These are phyloP conservation scores for Apodospora peruviana DNA, from an alignment of 495 filamentous ascomycete species.

Conservation along the genomic window DNA sequence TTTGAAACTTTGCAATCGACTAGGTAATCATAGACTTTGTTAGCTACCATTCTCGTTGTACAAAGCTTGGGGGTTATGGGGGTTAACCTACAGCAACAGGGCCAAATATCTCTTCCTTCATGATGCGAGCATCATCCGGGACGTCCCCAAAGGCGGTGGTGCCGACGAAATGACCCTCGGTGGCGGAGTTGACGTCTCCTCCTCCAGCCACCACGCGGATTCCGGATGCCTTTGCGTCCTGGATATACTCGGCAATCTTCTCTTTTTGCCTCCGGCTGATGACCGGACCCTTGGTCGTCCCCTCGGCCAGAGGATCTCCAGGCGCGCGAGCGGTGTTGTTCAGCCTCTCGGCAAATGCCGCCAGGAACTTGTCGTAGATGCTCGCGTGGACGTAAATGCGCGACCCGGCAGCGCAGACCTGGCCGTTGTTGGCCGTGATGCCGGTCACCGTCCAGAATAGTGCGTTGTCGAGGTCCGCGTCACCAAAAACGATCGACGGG, in stretches of 20 bases:
- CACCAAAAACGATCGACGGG: conserved; percentile 59
- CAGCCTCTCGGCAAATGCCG: background rate
- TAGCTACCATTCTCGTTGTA: too few relatives aligned
- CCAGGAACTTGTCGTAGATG: background rate
- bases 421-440: background rate
- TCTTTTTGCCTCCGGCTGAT: background rate
- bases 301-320: background rate
- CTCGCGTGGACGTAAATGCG: background rate
- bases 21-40: too few relatives aligned
- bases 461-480: conserved; percentile 33
- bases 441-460: background rate
- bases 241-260: background rate
- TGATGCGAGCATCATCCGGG: background rate
- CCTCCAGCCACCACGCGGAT: background rate
- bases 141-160: background rate
- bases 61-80: too few relatives aligned
- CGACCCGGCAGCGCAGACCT: background rate
- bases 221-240: background rate
- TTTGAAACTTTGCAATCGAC: background rate
- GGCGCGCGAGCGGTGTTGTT: background rate
- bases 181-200: background rate
- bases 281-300: background rate
- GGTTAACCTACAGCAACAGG: too few relatives aligned
- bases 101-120: background rate
- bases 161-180: background rate